Conservation (phyloP, 2,329 filamentous ascomycete genomes). For the Pseudocercospora cruenta region DNA sequence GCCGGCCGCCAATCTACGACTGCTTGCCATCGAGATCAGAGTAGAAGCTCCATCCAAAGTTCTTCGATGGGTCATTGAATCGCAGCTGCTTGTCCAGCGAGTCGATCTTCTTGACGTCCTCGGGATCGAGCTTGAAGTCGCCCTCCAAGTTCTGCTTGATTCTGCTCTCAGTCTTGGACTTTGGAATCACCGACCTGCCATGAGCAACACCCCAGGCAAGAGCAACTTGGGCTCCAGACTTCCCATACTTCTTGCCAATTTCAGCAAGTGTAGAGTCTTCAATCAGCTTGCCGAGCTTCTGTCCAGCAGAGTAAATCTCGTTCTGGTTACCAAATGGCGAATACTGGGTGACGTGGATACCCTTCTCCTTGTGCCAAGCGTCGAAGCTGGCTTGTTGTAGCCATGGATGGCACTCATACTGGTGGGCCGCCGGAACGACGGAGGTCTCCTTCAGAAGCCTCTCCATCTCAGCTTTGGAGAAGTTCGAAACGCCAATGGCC, state of each 20-base stretch:
- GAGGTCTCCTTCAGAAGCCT: constrained; percentile 48
- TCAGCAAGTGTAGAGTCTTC: constrained; percentile 55
- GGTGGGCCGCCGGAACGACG: constrained; percentile 42
- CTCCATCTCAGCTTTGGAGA: constrained; percentile 54
- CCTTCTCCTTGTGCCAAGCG: constrained; percentile 54
- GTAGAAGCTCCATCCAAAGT: constrained; percentile 64
- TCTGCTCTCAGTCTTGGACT: constrained; percentile 50
- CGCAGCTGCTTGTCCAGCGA: constrained; percentile 63
- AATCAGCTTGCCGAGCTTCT: constrained; percentile 54
- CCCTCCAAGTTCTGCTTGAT: constrained; percentile 42
- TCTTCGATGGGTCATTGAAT: constrained; percentile 62
- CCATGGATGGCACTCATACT: constrained; percentile 59
- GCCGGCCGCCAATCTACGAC: constrained; percentile 11
- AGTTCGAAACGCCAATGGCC: constrained; percentile 60
- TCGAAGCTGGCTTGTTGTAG: constrained; percentile 55
- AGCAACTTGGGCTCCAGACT: constrained; percentile 56
- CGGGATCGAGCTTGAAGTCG: constrained; percentile 62
- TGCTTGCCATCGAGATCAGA: constrained; percentile 61
- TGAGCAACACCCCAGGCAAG: constrained; percentile 59
- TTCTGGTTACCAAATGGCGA: constrained; percentile 61
- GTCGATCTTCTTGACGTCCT: constrained; percentile 62
- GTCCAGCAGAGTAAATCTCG: constrained; percentile 49
- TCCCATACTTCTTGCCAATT: constrained; percentile 58
- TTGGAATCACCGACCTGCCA: constrained; percentile 58
- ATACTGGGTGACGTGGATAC: constrained; percentile 60